A percentile compares a stretch with the other conserved stretches of the same genome.
phyloP scores from a whole-genome alignment of 2,329 filamentous ascomycete genomes.

The Fusarium austroafricanum region DNA sequence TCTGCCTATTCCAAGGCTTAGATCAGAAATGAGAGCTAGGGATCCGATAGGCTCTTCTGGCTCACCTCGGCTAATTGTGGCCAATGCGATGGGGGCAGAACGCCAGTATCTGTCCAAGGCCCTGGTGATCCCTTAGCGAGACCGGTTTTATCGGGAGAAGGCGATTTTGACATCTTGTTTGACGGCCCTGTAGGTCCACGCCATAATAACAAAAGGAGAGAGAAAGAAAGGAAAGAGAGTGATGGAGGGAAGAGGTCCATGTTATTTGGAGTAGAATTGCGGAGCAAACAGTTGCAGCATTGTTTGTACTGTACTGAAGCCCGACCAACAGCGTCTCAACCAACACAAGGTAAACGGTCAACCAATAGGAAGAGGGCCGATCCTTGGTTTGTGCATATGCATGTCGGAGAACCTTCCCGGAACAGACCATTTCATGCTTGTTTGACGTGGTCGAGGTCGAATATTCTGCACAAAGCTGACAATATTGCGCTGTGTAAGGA shows the following conservation, averaged over 20 bases:
- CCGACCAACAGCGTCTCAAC: background rate
- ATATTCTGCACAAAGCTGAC: too few species aligned
- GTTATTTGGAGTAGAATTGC: background rate
- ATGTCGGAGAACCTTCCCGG: background rate
- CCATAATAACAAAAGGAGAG: too few species aligned
- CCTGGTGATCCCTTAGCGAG: fast-evolving
- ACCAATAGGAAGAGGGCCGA: background rate
- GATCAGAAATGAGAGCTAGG: fast-evolving
- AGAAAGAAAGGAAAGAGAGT: too few species aligned
- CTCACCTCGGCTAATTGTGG: background rate
- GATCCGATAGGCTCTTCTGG: fast-evolving
- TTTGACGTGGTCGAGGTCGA: too few species aligned
- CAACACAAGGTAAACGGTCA: background rate
- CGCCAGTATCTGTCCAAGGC: background rate
- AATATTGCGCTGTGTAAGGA: too few species aligned
- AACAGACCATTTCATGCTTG: too few species aligned
- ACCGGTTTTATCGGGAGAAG: too few species aligned
- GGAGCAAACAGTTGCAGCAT: background rate
- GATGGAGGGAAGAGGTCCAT: too few species aligned
- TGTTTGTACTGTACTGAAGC: background rate
- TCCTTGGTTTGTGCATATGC: background rate
- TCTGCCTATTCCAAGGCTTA: background rate
- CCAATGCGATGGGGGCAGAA: constrained; percentile 3
- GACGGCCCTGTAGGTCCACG: too few species aligned
- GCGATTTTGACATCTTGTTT: background rate